Conservation (phyloP, 2,329 filamentous ascomycete species). For the Ophiostoma pallidulum region DNA sequence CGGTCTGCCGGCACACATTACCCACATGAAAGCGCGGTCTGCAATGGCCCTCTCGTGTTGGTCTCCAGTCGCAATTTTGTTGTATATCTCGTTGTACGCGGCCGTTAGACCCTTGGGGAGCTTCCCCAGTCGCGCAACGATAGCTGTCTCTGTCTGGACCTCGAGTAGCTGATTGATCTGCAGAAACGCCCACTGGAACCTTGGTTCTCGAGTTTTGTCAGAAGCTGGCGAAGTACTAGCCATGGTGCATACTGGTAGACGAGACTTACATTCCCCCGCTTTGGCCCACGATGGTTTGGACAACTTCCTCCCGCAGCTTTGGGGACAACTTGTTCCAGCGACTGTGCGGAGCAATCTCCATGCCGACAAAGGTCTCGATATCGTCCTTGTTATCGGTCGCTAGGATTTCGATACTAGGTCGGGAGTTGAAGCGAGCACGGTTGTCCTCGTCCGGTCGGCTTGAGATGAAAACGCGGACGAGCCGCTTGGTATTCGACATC, state of each 20-base stretch:
- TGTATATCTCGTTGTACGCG: conserved; percentile 24
- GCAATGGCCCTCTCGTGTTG: conserved; percentile 10
- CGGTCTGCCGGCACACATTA: conserved; percentile 8
- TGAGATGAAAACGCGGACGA: conserved; percentile 27
- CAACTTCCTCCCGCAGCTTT: conserved; percentile 17
- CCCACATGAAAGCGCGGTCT: conserved; percentile 13
- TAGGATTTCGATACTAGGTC: conserved; percentile 19
- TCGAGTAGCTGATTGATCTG: conserved; percentile 23
- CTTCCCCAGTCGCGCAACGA: conserved; percentile 21
- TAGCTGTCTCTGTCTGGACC: conserved; percentile 16
- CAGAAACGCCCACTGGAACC: conserved; percentile 26
- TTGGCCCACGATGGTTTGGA: conserved; percentile 15
- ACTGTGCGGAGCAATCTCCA: conserved; percentile 17
- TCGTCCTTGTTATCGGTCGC: conserved; percentile 23
- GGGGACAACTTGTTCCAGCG: conserved; percentile 15
- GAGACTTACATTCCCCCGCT: conserved; percentile 24
- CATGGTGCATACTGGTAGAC: neutral
- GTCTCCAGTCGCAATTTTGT: conserved; percentile 1
- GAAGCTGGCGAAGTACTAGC: neutral
- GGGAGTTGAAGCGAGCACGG: conserved; percentile 13
- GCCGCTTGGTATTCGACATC: conserved; percentile 16
- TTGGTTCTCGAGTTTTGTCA: conserved; percentile 9
- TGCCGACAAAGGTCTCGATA: conserved; percentile 21
- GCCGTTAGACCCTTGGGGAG: conserved; percentile 21
- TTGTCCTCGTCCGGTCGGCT: conserved; percentile 25